These are phyloP conservation scores for Prunus yedoensis DNA, from an alignment of 331 rosid genomes.

Conservation along the genomic window DNA sequence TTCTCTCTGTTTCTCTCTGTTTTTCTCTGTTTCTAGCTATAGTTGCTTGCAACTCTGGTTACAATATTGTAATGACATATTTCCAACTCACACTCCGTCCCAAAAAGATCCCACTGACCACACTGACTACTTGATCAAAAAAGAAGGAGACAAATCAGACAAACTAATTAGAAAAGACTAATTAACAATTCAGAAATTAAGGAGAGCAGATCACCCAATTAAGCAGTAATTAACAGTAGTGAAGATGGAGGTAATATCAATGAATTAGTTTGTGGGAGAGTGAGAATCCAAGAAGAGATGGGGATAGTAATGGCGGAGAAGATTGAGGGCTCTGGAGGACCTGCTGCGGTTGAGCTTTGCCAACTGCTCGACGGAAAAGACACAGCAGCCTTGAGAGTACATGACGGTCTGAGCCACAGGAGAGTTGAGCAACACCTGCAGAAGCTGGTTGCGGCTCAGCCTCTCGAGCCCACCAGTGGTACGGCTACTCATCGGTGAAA, in stretches of 20 bases:
- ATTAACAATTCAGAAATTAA: not conserved
- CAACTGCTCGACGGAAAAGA: slow-evolving; percentile 66
- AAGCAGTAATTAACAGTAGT: not conserved
- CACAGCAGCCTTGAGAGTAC: slow-evolving; percentile 58
- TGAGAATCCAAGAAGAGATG: not conserved
- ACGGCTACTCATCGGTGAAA: too few species aligned
- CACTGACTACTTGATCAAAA: not conserved
- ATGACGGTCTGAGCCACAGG: slow-evolving; percentile 70
- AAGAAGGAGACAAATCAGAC: not conserved
- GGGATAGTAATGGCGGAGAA: not conserved
- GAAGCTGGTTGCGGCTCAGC: slow-evolving; percentile 58
- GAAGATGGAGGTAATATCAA: too few species aligned
- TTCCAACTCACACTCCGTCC: not conserved
- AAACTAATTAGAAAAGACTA: too few species aligned
- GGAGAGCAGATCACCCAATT: not conserved
- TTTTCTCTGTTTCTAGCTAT: not conserved
- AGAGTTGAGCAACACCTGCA: slow-evolving; percentile 74
- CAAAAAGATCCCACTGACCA: not conserved
- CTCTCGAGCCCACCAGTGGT: slow-evolving; percentile 29
- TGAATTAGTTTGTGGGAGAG: not conserved
- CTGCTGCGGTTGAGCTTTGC: slow-evolving; percentile 32
- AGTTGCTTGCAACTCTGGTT: not conserved
- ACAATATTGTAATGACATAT: not conserved
- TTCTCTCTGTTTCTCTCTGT: not conserved
- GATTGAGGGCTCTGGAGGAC: not conserved